Evolutionary conservation across 192 early-diverging fungal species (phyloP), one percentile per base, ranked within the genome.

Genomic region (Mortierella claussenii): DNA sequence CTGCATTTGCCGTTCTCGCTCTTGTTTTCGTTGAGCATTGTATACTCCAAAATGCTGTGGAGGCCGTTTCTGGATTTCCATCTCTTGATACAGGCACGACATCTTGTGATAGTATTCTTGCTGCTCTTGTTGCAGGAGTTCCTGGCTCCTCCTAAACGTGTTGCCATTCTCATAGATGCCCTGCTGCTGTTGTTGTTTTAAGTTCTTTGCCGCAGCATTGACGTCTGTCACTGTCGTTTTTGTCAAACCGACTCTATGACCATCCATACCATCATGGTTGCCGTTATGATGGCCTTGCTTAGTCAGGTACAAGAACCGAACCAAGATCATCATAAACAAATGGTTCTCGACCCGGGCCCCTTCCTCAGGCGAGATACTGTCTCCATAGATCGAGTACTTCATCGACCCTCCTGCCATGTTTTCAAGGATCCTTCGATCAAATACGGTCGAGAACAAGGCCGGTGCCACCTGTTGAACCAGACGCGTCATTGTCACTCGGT

Each of bases 381-480:
- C 57, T 1, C 58, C 51, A 23, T 76, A 59, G 7, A 76, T 51
- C 6, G 73, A 76, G 43, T 46, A 76, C 21, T 53, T 34, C 30
- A 24, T 37, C 13, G 73, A 44, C 7, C 73, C 66, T 3, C 66
- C 73, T 1, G 50, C 46, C 57, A 76, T 47, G 24, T 44, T 40
- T 8, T 62, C 64, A 34, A 76, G 26, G 11, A 62, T 61, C 46
- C 52, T 66, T 45, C 54, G 64, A 36, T 76, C 73, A 45, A 67
- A 76, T 24, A 61, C 73, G 0, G 73, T 76, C 6, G 73, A 67
- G 27, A 76, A 76, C 33, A 76, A 31, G 3, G 73, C 73, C 9
- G 73, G 73, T 1, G 73, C 50, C 23, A 76, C 21, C 23, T 76
- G 73, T 32, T 61, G 48, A n/a, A 67, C 64, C 26, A 76, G 24